Evolutionary conservation across 2,329 filamentous ascomycete species (phyloP).

Genomic region (Phyllosticta capitalensis): DNA sequence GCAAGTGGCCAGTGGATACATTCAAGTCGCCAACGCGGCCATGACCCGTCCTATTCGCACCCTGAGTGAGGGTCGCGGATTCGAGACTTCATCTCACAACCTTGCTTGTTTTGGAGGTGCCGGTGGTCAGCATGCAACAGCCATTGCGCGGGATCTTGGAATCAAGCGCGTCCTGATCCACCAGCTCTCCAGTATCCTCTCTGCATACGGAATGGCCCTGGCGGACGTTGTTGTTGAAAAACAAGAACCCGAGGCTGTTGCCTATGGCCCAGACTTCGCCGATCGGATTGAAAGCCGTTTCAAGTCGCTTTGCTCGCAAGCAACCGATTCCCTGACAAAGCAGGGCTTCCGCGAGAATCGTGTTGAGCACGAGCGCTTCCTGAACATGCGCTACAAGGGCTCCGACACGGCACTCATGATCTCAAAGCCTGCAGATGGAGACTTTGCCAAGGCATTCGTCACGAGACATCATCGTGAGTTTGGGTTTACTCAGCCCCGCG

Average conservation of each 20-base stretch:
- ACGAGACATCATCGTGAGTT: conserved; percentile 34
- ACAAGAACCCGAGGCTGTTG: conserved; percentile 63
- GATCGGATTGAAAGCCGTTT: conserved; percentile 50
- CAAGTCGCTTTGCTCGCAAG: background rate
- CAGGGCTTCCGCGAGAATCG: conserved; percentile 49
- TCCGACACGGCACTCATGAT: conserved; percentile 38
- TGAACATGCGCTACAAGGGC: conserved; percentile 38
- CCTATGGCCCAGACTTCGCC: conserved; percentile 28
- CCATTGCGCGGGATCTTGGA: conserved; percentile 34
- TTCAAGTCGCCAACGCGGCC: conserved; percentile 23
- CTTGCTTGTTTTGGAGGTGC: conserved; percentile 23
- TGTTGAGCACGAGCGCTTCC: conserved; percentile 25
- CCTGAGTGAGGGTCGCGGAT: conserved; percentile 21
- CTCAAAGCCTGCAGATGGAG: conserved; percentile 20
- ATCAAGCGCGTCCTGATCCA: conserved; percentile 37
- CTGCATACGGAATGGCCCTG: conserved; percentile 36
- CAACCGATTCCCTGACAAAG: conserved; percentile 44
- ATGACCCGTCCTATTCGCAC: conserved; percentile 23
- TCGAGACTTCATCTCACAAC: conserved; percentile 17
- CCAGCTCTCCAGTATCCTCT: conserved; percentile 39
- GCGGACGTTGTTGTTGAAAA: conserved; percentile 37
- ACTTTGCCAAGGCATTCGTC: conserved; percentile 28
- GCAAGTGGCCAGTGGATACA: conserved; percentile 20
- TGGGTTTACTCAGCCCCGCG: conserved; percentile 30
- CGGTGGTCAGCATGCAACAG: conserved; percentile 34